Percentiles rank a stretch among this genome's conserved stretches.
Evolutionary conservation across 257 asterid species (phyloP).

Genomic region (Rehmannia glutinosa): DNA sequence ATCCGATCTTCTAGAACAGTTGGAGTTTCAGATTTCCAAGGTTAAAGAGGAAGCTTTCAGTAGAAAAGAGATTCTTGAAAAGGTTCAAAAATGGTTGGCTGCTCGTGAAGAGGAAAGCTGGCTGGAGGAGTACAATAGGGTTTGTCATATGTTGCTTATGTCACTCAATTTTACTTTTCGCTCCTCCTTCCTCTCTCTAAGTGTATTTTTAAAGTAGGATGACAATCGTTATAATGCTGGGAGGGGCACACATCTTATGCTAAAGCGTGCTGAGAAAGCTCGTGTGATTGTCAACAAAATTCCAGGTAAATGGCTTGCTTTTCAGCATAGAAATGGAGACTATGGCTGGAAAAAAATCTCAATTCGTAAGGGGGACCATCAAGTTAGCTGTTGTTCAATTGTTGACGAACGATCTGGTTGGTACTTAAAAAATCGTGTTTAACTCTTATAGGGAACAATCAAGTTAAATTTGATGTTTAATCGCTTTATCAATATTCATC

Average conservation of each 20-base stretch:
- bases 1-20: conserved; percentile 57
- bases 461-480: no score
- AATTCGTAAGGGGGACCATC: not conserved
- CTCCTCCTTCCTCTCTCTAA: not conserved
- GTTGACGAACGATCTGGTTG: no score
- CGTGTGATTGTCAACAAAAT: conserved; percentile 83
- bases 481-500: no score
- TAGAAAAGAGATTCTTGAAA: conserved; percentile 87
- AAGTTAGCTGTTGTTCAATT: no score
- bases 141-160: conserved; percentile 28
- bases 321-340: not conserved
- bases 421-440: no score
- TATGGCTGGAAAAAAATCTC: not conserved
- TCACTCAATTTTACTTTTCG: conserved; percentile 1
- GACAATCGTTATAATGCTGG: conserved; percentile 91
- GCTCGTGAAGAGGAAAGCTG: conserved; percentile 92
- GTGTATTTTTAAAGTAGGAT: conserved; percentile 43
- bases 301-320: conserved; percentile 50
- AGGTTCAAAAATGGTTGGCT: conserved; percentile 78
- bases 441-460: no score
- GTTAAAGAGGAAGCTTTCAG: conserved; percentile 70
- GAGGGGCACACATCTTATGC: conserved; percentile 78
- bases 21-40: conserved; percentile 62
- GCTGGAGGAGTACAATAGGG: conserved; percentile 97
- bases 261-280: conserved; percentile 95